Base-by-base conservation (phyloP, 768 basidiomycete genomes). In the Paxillus rubicundulus region DNA sequence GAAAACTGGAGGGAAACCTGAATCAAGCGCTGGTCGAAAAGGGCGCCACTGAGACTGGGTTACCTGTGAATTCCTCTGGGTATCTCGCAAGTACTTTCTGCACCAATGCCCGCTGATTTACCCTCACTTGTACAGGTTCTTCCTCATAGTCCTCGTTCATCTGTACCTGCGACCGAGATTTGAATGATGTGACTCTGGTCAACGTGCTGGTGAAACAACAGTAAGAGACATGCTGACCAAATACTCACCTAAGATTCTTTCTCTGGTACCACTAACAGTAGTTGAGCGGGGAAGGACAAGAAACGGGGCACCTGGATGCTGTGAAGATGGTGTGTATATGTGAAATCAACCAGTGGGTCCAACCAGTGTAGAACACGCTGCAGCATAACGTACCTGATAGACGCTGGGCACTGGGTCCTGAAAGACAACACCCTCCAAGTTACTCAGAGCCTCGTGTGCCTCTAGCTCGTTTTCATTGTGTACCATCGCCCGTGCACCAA, bases 1-100 rank as follows among this genome's bases (percentile, higher is more conserved):
- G 50, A 77, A 76, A 40, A 80, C 76, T 67, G 17, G 37, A 18
- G 40, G 20, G 21, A 42, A 38, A 38, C 9, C 9, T 38, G 17
- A 18, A 13, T 38, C 2, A 9, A 18, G 37, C 37, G 37, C 37
- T 13, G 9, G 7, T 38, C n/a, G n/a, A 37, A n/a, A 38, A 10
- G 37, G 7, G 10, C 12, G 37, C 37, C n/a, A 17, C n/a, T 38
- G n/a, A 38, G 37, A 10, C 9, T 38, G 17, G 17, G n/a, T 10
- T 18, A 56, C 57, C 57, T 40, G 57, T 56, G 33, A 56, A 56
- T 16, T 59, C 57, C 33, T 53, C 55, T 9, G 57, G 57, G 42
- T 59, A 59, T 43, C 57, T 55, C 40, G 57, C 50, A 3, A 59
- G 57, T 16, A 59, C 51, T 34, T 59, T 59, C 40, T 59, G 50